Evolutionary conservation across 345 rosid genomes (phyloP).

Genomic region (Combretum micranthum): DNA sequence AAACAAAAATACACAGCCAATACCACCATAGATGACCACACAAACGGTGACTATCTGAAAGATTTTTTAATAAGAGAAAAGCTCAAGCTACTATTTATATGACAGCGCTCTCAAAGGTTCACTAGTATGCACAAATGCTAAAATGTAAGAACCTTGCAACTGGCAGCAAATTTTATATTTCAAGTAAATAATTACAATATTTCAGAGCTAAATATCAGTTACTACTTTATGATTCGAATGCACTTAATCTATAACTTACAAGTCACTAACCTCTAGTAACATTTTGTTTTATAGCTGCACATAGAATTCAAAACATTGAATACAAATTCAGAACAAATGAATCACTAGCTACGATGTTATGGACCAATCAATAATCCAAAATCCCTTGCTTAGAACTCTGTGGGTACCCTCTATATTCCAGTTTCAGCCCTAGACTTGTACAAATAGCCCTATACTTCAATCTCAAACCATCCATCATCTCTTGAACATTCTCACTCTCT

Average conservation of each 20-base stretch:
- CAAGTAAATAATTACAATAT: too few relatives aligned
- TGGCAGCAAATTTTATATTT: too few relatives aligned
- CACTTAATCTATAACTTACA: too few relatives aligned
- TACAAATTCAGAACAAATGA: not conserved
- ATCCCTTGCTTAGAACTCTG: conserved; percentile 31
- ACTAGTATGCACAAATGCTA: too few relatives aligned
- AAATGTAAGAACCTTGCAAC: too few relatives aligned
- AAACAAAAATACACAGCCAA: too few relatives aligned
- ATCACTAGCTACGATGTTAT: not conserved
- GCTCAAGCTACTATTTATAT: too few relatives aligned
- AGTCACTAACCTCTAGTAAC: too few relatives aligned
- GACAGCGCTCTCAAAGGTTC: too few relatives aligned
- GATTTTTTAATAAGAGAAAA: not conserved
- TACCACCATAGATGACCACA: too few relatives aligned
- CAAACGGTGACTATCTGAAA: not conserved
- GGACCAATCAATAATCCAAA: conserved; percentile 44
- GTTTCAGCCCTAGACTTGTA: conserved; percentile 52
- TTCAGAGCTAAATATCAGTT: too few relatives aligned
- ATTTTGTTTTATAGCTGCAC: not conserved
- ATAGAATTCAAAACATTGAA: not conserved
- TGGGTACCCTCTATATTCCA: conserved; percentile 60
- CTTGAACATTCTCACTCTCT: conserved; percentile 53
- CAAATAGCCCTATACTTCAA: conserved; percentile 60
- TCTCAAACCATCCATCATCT: conserved; percentile 49
- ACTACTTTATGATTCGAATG: too few relatives aligned